These are phyloP conservation scores for Claviceps arundinis DNA, from an alignment of 2,329 filamentous ascomycete genomes.

Conservation along the genomic window DNA sequence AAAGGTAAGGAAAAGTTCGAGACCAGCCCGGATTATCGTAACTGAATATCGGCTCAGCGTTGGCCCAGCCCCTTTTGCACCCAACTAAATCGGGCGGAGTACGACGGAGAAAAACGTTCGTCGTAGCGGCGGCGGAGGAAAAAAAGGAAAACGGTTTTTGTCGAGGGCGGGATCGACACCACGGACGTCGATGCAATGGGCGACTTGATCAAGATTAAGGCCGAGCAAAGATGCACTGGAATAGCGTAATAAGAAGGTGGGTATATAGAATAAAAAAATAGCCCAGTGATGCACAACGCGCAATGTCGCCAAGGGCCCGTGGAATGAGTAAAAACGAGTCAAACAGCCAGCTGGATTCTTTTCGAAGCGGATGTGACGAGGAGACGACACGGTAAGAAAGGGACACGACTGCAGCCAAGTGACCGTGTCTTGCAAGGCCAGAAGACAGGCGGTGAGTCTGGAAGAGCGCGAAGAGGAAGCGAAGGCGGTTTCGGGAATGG, in stretches of 20 bases:
- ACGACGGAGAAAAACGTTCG: constrained; percentile 11
- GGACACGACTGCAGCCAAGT: constrained; percentile 1
- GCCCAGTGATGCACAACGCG: constrained; percentile 11
- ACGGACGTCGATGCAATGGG: background rate
- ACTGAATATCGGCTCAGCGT: constrained; percentile 16
- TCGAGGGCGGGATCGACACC: constrained; percentile 14
- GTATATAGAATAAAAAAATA: constrained; percentile 7
- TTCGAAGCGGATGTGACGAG: constrained; percentile 4
- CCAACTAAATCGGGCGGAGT: constrained; percentile 27
- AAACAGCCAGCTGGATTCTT: constrained; percentile 11
- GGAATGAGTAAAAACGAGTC: constrained; percentile 4
- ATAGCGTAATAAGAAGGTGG: too few species aligned
- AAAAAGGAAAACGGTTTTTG: constrained; percentile 11
- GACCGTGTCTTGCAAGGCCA: constrained; percentile 6
- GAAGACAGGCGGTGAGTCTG: constrained; percentile 11
- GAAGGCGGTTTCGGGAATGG: constrained; percentile 10
- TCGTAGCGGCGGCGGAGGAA: constrained; percentile 26
- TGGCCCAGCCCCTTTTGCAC: constrained; percentile 29
- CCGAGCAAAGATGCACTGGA: background rate
- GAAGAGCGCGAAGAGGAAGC: constrained; percentile 14
- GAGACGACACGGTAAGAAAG: constrained; percentile 6
- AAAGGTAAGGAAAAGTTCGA: constrained; percentile 21
- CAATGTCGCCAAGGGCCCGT: constrained; percentile 10
- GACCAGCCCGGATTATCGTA: constrained; percentile 32
- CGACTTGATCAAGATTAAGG: constrained; percentile 1